A percentile compares a stretch with the other conserved stretches of the same genome.
These are phyloP conservation scores for Fusarium equiseti DNA, from an alignment of 2,329 filamentous ascomycete genomes.

Conservation along the genomic window DNA sequence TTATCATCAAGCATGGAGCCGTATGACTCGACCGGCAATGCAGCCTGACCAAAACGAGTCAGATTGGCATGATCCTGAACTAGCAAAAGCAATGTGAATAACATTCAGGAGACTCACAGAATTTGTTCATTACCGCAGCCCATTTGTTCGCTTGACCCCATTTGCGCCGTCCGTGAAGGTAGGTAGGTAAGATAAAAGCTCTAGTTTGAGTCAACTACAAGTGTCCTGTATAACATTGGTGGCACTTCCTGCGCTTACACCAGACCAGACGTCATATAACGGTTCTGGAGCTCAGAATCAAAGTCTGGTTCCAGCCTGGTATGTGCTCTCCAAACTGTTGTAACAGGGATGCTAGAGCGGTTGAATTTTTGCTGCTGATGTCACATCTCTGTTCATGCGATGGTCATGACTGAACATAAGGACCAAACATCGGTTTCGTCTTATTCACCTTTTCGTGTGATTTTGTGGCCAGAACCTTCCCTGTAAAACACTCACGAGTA, in stretches of 20 bases:
- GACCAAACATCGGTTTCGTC: neutral
- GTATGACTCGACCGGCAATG: constrained; percentile 40
- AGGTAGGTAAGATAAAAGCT: neutral
- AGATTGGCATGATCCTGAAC: neutral
- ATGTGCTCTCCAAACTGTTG: neutral
- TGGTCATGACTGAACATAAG: neutral
- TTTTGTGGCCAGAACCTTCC: neutral
- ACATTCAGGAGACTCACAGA: neutral
- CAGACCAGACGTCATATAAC: neutral
- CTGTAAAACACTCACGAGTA: neutral
- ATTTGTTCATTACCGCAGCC: neutral
- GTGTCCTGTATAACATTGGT: neutral
- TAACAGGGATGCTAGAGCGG: neutral
- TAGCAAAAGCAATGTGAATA: neutral
- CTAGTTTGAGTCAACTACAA: neutral
- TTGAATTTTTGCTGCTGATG: neutral
- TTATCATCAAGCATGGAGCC: constrained; percentile 13
- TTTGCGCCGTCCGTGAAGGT: neutral
- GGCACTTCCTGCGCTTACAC: neutral
- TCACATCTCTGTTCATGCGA: neutral
- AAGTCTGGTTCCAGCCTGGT: neutral
- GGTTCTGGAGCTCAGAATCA: neutral
- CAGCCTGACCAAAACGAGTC: neutral
- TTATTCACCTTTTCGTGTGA: neutral
- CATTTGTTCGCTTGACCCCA: neutral